Conservation (phyloP, 2,329 filamentous ascomycete genomes). For the Diaporthe australafricana region DNA sequence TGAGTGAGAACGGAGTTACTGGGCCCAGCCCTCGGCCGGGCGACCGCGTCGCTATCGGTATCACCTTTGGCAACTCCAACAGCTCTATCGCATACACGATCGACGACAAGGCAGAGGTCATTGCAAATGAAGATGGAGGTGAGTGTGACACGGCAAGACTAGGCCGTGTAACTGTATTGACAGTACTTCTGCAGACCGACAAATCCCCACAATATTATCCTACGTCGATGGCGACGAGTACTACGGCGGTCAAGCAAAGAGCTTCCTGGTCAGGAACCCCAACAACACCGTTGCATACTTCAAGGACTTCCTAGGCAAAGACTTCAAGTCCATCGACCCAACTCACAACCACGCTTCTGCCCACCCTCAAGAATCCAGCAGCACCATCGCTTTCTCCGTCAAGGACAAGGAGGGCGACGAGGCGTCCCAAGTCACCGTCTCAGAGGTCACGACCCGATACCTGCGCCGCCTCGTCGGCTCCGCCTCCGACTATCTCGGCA, state of each 20-base stretch:
- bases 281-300: conserved; percentile 96
- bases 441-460: conserved; percentile 87
- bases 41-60: conserved; percentile 84
- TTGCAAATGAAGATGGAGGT: conserved; percentile 99
- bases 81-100: conserved; percentile 94
- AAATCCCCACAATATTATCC: conserved; percentile 94
- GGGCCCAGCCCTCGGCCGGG: conserved; percentile 62
- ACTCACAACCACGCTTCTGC: conserved; percentile 94
- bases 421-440: conserved; percentile 77
- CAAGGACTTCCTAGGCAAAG: conserved; percentile 93
- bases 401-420: conserved; percentile 77
- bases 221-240: conserved; percentile 98
- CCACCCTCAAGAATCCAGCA: conserved; percentile 82
- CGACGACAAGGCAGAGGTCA: conserved; percentile 96
- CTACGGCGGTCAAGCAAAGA: conserved; percentile 94
- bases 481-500: conserved; percentile 92
- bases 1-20: conserved; percentile 60
- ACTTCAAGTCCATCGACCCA: conserved; percentile 97
- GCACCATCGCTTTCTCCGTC: conserved; percentile 83
- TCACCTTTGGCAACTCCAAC: conserved; percentile 98
- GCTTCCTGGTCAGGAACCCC: conserved; percentile 90
- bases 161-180: neutral
- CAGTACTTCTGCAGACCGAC: conserved; percentile 75
- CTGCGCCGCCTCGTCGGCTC: conserved; percentile 83
- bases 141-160: conserved; percentile 47